phyloP scores from a whole-genome alignment of 2,329 filamentous ascomycete genomes.

The Colletotrichum sojae region DNA sequence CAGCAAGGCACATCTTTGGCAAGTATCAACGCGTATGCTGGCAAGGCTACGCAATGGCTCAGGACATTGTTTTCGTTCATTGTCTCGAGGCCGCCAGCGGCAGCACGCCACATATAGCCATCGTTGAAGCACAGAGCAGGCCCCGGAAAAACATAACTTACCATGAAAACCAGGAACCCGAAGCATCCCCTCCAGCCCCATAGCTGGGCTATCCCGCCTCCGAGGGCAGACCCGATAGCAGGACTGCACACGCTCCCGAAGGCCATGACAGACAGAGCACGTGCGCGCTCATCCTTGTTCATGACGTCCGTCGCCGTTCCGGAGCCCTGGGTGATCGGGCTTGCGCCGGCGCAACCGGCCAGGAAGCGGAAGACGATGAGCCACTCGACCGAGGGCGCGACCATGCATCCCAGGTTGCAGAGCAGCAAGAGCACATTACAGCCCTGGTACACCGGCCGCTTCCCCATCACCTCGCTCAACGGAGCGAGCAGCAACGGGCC shows the following conservation, averaged over 20 bases:
- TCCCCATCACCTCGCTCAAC: slow-evolving; percentile 8
- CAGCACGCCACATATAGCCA: no score
- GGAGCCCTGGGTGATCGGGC: slow-evolving; percentile 25
- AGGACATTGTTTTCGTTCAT: no score
- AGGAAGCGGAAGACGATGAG: slow-evolving; percentile 27
- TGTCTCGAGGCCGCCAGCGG: no score
- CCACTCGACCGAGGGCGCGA: slow-evolving; percentile 23
- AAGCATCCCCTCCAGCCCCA: slow-evolving; percentile 33
- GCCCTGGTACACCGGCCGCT: slow-evolving; percentile 20
- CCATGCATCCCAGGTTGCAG: slow-evolving; percentile 26
- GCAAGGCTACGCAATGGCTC: no score
- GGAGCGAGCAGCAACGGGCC: slow-evolving; percentile 27
- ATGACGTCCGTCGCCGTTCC: slow-evolving; percentile 27
- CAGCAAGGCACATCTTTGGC: background rate
- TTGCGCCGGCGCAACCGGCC: slow-evolving; percentile 26
- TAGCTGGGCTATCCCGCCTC: slow-evolving; percentile 17
- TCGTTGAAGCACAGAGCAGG: background rate
- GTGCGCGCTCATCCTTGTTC: slow-evolving; percentile 20
- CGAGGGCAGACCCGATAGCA: slow-evolving; percentile 16
- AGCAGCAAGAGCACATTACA: slow-evolving; percentile 22
- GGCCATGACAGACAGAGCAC: slow-evolving; percentile 26
- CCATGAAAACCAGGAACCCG: slow-evolving; percentile 14
- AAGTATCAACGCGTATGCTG: background rate
- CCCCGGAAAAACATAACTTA: background rate
- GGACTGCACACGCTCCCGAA: slow-evolving; percentile 31